Evolutionary conservation across 768 basidiomycete species (phyloP).

Genomic region (Tephrocybe sp.): DNA sequence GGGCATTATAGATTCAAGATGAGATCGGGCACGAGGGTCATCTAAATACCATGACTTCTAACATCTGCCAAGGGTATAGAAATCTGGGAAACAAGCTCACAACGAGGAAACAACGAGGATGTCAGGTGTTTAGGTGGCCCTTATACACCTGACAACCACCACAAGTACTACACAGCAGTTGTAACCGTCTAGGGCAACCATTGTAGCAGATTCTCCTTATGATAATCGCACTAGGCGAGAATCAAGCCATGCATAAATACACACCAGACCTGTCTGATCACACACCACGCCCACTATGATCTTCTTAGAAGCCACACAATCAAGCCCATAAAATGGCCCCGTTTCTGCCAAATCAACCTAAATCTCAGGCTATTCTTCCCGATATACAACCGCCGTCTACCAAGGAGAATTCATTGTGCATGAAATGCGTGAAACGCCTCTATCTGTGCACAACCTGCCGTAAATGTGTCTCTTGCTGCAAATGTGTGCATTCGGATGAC

Average conservation of each 20-base stretch:
- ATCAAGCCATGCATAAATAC: background rate
- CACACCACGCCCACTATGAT: too few species aligned
- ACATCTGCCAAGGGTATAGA: background rate
- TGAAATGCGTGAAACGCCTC: background rate
- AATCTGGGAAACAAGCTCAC: background rate
- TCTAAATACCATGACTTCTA: too few species aligned
- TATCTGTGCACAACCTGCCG: background rate
- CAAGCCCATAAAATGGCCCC: background rate
- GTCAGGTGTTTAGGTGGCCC: background rate
- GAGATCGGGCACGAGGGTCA: background rate
- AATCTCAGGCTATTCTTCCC: background rate
- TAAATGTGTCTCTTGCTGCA: background rate
- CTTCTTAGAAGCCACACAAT: too few species aligned
- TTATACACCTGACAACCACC: background rate
- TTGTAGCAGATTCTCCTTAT: too few species aligned
- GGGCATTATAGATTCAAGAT: background rate
- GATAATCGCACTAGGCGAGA: too few species aligned
- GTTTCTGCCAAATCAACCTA: background rate
- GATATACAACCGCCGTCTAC: background rate
- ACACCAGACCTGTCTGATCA: too few species aligned
- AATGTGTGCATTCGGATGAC: background rate
- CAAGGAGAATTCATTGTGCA: background rate
- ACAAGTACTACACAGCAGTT: background rate
- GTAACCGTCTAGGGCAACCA: too few species aligned
- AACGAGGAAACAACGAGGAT: background rate